Evolutionary conservation across 1,284 basidiomycete genomes (phyloP).

Genomic region (Xerocomus amazonicus): DNA sequence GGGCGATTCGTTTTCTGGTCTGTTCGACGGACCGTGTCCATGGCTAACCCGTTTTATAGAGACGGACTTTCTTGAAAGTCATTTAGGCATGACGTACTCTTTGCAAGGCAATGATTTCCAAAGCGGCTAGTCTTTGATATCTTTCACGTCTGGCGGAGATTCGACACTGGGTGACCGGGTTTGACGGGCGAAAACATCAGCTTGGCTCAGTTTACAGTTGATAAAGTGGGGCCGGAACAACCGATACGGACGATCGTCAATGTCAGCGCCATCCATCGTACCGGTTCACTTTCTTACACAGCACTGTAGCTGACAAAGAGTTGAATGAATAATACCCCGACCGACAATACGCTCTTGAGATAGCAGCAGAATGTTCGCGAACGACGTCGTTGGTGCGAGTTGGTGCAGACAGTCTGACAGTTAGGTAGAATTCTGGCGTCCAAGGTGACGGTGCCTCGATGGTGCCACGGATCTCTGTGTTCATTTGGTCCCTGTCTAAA

Average conservation of each 20-base stretch:
- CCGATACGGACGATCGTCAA: neutral
- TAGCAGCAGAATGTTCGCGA: no score
- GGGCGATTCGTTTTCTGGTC: neutral
- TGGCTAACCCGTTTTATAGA: slow-evolving; percentile 15
- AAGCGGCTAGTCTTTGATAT: neutral
- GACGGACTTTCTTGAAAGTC: neutral
- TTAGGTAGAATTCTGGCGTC: no score
- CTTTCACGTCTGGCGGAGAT: slow-evolving; percentile 1
- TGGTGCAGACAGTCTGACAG: neutral
- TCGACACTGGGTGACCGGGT: neutral
- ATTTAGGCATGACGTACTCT: neutral
- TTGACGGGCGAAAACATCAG: neutral
- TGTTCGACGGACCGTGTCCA: neutral
- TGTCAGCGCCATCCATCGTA: neutral
- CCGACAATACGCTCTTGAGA: no score
- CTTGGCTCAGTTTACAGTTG: neutral
- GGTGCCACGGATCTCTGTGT: slow-evolving; percentile 1
- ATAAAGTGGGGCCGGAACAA: neutral
- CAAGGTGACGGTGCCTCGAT: neutral
- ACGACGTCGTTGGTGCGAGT: neutral
- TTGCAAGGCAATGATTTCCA: slow-evolving; percentile 1
- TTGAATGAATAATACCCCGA: no score
- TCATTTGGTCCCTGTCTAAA: neutral
- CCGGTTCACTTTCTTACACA: neutral
- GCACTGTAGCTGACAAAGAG: slow-evolving; percentile 1